Percentiles rank a stretch among this genome's conserved stretches.
These are phyloP conservation scores for Xylaria digitata DNA, from an alignment of 2,329 filamentous ascomycete genomes.

Conservation along the genomic window DNA sequence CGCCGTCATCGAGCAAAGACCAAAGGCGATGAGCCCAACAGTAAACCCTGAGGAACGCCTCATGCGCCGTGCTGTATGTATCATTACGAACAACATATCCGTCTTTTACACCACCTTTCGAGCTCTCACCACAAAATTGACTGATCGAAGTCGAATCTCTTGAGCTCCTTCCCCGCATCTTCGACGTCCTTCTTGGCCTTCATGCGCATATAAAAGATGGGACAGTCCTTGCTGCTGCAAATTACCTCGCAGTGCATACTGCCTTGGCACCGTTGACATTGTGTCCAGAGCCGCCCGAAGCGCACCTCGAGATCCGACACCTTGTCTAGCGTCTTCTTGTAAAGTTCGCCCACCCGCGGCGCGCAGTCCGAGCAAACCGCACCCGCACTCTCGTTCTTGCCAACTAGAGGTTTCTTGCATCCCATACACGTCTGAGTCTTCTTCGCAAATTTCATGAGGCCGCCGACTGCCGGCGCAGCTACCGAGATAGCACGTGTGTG, in stretches of 20 bases:
- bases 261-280: slow-evolving; percentile 96
- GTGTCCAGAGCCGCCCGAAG: slow-evolving; percentile 94
- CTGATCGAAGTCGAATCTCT: slow-evolving; percentile 87
- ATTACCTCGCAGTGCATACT: slow-evolving; percentile 99
- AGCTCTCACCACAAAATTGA: slow-evolving; percentile 68
- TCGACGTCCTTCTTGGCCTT: slow-evolving; percentile 99
- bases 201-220: slow-evolving; percentile 99
- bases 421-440: slow-evolving; percentile 99
- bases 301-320: slow-evolving; percentile 92
- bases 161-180: slow-evolving; percentile 90
- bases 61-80: slow-evolving; percentile 40
- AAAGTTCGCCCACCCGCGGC: slow-evolving; percentile 88
- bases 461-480: slow-evolving; percentile 88
- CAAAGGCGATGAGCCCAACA: slow-evolving; percentile 3
- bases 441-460: slow-evolving; percentile 98
- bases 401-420: slow-evolving; percentile 93
- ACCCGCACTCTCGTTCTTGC: slow-evolving; percentile 81
- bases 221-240: slow-evolving; percentile 94
- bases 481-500: slow-evolving; percentile 96
- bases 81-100: slow-evolving; percentile 24
- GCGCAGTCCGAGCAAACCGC: slow-evolving; percentile 90
- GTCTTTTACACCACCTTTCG: slow-evolving; percentile 32
- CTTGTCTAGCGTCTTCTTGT: slow-evolving; percentile 88
- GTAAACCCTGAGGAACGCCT: slow-evolving; percentile 24
- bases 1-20: slow-evolving; percentile 7